Evolutionary conservation across 768 basidiomycete species (phyloP).

Genomic region (Fomitopsis serialis): DNA sequence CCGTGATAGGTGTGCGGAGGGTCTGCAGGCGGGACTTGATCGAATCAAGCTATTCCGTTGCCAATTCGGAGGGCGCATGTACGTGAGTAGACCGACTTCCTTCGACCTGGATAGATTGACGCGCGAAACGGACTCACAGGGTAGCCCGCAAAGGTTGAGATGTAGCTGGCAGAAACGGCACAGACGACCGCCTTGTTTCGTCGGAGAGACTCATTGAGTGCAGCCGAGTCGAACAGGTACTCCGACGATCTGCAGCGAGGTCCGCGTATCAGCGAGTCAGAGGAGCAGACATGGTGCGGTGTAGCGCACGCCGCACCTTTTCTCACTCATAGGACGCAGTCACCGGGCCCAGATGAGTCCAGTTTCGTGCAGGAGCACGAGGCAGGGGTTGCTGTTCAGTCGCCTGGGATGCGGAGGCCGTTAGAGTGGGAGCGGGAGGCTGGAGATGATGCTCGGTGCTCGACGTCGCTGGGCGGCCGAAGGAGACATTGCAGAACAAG

Average conservation of each 20-base stretch:
- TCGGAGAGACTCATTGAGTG: constrained; percentile 62
- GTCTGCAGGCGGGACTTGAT: constrained; percentile 93
- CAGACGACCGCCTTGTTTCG: constrained; percentile 84
- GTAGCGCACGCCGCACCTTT: constrained; percentile 35
- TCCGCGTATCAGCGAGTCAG: not conserved
- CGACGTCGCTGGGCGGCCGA: not conserved
- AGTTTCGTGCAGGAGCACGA: constrained; percentile 71
- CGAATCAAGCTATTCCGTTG: constrained; percentile 66
- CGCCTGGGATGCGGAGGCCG: not conserved
- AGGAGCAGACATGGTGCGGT: not conserved
- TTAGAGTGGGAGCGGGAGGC: not conserved
- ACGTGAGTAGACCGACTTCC: not conserved
- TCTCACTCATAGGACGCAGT: constrained; percentile 76
- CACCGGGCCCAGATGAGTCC: constrained; percentile 62
- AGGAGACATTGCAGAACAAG: not conserved
- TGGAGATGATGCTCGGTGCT: not conserved
- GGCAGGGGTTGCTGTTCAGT: not conserved
- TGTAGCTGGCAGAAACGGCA: constrained; percentile 85
- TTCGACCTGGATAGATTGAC: not conserved
- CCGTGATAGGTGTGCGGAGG: constrained; percentile 66
- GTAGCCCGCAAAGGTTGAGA: constrained; percentile 91
- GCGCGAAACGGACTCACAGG: constrained; percentile 41
- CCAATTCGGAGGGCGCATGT: not conserved
- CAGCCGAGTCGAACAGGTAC: constrained; percentile 57
- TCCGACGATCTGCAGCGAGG: constrained; percentile 42